Base-by-base conservation (phyloP, 2,329 filamentous ascomycete species). In the Pseudopyricularia javanii region DNA sequence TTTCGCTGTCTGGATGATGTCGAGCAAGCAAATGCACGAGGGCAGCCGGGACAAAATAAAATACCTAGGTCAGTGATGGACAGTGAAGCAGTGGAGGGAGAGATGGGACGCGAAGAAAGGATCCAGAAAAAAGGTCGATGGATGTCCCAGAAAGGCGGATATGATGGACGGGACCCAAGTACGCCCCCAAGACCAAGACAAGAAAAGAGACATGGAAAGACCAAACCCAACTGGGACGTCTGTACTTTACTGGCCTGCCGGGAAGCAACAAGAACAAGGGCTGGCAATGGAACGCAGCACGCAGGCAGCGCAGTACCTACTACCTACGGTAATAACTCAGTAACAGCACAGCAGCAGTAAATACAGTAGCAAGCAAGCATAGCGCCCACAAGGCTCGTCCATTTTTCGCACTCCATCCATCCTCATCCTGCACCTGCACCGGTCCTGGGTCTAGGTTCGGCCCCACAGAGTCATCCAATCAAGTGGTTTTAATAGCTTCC, bases 101-200 rank as follows among this genome's bases (percentile, higher is more conserved):
- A 43, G 37, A 43, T 20, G 37, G 17, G 22, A 20, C 22, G 37
- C 37, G 37, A 43, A 43, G 37, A 43, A 43, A 43, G 37, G 37
- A 43, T 22, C 22, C 22, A 43, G 37, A 52, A 43, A 51, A 17
- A 54, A 43, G 47, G 50, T 30, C 37, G 33, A 30, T 45, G 22
- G 50, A 52, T 51, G 49, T 51, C 35, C 50, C 50, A 43, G 37
- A 43, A 52, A 52, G 50, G 50, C 50, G 50, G 50, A 52, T 45
- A 52, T 47, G 50, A 52, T 52, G 50, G 50, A 43, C 37, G 34
- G 37, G 17, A 20, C 37, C n/a, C n/a, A n/a, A n/a, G n/a, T 20
- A 43, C 37, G 37, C 37, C 37, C 37, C 37, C 37, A 43, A 43
- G 37, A 43, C 37, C n/a, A n/a, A n/a, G n/a, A n/a, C n/a, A n/a